A percentile compares a stretch with the other conserved stretches of the same genome.
These are phyloP conservation scores for Leccinum barrowsii DNA, from an alignment of 768 basidiomycete genomes.

Conservation along the genomic window DNA sequence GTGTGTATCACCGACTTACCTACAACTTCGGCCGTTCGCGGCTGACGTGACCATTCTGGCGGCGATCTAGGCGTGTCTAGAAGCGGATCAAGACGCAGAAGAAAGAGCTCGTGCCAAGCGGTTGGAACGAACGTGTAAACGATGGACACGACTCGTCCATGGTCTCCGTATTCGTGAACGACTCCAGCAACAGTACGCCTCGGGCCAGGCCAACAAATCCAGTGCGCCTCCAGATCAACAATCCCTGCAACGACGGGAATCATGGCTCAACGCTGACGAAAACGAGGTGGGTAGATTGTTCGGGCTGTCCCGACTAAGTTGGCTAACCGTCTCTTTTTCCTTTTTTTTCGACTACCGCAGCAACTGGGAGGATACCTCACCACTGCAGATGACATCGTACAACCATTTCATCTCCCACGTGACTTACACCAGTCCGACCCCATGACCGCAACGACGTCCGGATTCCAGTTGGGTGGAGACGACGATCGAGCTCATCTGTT, in stretches of 20 bases:
- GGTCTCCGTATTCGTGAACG: conserved; percentile 85
- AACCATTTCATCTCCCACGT: conserved; percentile 68
- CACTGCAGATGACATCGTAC: conserved; percentile 68
- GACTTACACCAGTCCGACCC: conserved; percentile 31
- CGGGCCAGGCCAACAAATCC: conserved; percentile 1
- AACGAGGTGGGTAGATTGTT: conserved; percentile 20
- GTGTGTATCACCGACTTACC: conserved; percentile 39
- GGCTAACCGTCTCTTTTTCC: conserved; percentile 9
- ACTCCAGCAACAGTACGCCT: conserved; percentile 73
- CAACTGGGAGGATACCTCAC: conserved; percentile 60
- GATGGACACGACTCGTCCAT: conserved; percentile 84
- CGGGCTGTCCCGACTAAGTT: background rate
- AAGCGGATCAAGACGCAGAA: conserved; percentile 71
- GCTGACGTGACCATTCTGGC: conserved; percentile 10
- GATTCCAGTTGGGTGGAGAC: background rate
- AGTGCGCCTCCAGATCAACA: conserved; percentile 2
- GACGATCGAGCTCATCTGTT: background rate
- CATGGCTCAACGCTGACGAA: conserved; percentile 20
- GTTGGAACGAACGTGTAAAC: conserved; percentile 77
- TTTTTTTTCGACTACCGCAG: background rate
- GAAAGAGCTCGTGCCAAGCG: conserved; percentile 74
- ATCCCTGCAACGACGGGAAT: conserved; percentile 8
- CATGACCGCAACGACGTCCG: conserved; percentile 8
- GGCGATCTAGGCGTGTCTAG: conserved; percentile 72
- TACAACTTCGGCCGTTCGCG: background rate